phyloP scores from a whole-genome alignment of 768 basidiomycete genomes.

The Ramaria sp. region DNA sequence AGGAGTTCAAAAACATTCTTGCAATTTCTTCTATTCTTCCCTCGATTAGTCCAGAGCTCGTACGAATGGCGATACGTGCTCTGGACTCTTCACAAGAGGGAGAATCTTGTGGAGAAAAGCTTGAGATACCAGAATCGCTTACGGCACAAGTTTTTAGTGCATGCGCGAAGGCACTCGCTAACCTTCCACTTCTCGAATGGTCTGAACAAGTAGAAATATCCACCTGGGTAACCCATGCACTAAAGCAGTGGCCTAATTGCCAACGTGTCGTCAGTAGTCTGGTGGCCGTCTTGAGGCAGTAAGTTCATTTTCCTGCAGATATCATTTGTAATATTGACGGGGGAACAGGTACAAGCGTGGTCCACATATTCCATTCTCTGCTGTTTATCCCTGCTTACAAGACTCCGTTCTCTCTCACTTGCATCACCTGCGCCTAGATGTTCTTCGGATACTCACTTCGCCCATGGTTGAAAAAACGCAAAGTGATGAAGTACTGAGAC shows the following conservation, averaged over 20 bases:
- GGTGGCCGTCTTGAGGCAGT: conserved; percentile 33
- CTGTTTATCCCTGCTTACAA: conserved; percentile 42
- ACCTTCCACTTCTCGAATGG: conserved; percentile 36
- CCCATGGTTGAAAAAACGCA: conserved; percentile 26
- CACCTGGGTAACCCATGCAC: conserved; percentile 34
- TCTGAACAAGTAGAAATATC: conserved; percentile 31
- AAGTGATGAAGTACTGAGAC: conserved; percentile 40
- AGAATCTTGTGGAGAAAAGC: background rate
- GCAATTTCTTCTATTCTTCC: conserved; percentile 7
- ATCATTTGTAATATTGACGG: background rate
- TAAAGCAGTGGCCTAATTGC: conserved; percentile 48
- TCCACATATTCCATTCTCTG: conserved; percentile 24
- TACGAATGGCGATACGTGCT: conserved; percentile 29
- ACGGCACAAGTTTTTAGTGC: conserved; percentile 46
- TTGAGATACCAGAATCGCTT: background rate
- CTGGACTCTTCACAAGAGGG: background rate
- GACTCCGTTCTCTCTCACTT: conserved; percentile 63
- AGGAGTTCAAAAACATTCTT: conserved; percentile 8
- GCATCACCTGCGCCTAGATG: conserved; percentile 46
- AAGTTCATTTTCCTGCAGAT: background rate
- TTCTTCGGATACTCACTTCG: conserved; percentile 53
- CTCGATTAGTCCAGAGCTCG: background rate
- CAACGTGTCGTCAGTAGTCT: conserved; percentile 44
- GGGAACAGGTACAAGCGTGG: conserved; percentile 11
- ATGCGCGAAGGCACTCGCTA: conserved; percentile 45